These are phyloP conservation scores for Candolleomyces efflorescens DNA, from an alignment of 768 basidiomycete genomes.

Conservation along the genomic window DNA sequence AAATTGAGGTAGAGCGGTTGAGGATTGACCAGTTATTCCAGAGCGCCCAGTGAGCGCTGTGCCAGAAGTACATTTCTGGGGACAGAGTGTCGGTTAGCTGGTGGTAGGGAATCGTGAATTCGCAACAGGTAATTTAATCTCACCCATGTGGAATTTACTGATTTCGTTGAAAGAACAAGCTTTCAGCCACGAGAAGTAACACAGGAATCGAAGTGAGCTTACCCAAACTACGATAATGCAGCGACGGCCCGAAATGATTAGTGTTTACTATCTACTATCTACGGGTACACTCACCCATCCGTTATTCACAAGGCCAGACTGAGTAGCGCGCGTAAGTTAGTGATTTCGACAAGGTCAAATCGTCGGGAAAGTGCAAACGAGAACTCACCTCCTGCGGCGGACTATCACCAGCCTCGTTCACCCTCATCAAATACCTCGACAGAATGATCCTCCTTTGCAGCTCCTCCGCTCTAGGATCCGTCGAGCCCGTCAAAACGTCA, in stretches of 20 bases:
- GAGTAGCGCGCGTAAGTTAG: not conserved
- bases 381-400: constrained; percentile 53
- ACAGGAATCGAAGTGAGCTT: constrained; percentile 7
- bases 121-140: not conserved
- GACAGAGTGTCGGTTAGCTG: not conserved
- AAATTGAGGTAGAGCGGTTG: constrained; percentile 38
- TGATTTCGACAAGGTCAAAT: not conserved
- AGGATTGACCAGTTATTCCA: constrained; percentile 60
- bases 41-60: constrained; percentile 53
- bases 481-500: constrained; percentile 46
- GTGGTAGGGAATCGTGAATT: not conserved
- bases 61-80: constrained; percentile 56
- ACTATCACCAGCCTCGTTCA: constrained; percentile 53
- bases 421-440: constrained; percentile 52
- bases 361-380: not conserved
- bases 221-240: constrained; percentile 31
- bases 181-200: not conserved
- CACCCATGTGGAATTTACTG: constrained; percentile 59
- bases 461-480: constrained; percentile 46
- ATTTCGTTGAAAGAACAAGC: constrained; percentile 1
- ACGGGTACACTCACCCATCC: constrained; percentile 42
- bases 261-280: not conserved
- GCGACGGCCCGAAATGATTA: not conserved
- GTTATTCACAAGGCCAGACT: constrained; percentile 54
- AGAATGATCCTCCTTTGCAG: constrained; percentile 54